Conservation (phyloP, 345 rosid species). For the Bretschneidera sinensis region DNA sequence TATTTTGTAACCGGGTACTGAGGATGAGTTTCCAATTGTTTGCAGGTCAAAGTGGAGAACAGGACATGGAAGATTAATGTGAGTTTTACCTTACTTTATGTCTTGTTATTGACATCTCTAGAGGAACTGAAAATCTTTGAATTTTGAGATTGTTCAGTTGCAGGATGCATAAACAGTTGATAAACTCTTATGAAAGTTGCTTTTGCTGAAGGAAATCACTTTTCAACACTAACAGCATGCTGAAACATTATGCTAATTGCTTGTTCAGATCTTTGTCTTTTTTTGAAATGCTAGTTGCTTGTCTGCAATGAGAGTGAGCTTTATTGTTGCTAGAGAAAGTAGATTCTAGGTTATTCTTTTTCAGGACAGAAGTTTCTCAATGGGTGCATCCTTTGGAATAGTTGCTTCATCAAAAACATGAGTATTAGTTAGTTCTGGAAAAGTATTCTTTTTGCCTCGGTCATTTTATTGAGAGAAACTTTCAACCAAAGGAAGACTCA, state of each 20-base stretch:
- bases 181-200: too few species aligned
- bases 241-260: neutral
- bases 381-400: neutral
- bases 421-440: neutral
- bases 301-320: neutral
- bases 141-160: neutral
- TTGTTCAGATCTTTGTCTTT: neutral
- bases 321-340: neutral
- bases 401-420: neutral
- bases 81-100: constrained; percentile 22
- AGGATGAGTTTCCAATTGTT: constrained; percentile 12
- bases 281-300: neutral
- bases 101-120: neutral
- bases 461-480: neutral
- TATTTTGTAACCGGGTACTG: neutral
- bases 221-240: neutral
- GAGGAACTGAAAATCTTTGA: too few species aligned
- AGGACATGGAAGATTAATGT: constrained; percentile 87
- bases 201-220: neutral
- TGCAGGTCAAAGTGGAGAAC: constrained; percentile 97
- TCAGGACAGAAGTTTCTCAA: neutral
- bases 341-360: neutral
- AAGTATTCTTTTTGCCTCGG: neutral
- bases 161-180: too few species aligned
- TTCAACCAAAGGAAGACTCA: neutral